Conservation (phyloP, 805 yeast species). For the Torulaspora maleeae region DNA sequence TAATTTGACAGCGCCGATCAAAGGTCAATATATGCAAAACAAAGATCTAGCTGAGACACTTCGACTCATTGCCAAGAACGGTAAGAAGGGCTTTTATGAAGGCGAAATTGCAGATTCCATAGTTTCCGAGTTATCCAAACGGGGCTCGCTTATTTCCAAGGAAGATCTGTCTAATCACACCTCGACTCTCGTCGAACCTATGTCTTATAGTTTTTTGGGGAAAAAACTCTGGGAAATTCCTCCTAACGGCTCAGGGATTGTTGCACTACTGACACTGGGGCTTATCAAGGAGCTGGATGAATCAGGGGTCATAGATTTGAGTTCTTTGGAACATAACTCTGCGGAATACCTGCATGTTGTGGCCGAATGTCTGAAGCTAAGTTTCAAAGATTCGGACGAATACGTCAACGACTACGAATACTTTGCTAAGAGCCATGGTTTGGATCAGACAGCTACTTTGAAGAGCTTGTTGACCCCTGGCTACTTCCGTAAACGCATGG, state of each 20-base stretch:
- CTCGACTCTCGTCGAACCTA: slow-evolving; percentile 63
- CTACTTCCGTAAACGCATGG: slow-evolving; percentile 49
- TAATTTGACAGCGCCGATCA: slow-evolving; percentile 45
- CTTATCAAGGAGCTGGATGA: slow-evolving; percentile 52
- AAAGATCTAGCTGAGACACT: slow-evolving; percentile 49
- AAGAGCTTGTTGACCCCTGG: slow-evolving; percentile 41
- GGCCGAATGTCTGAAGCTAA: slow-evolving; percentile 67
- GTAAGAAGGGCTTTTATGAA: slow-evolving; percentile 63
- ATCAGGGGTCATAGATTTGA: slow-evolving; percentile 42
- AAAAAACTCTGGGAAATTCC: slow-evolving; percentile 73
- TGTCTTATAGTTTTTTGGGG: slow-evolving; percentile 48
- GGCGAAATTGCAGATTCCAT: slow-evolving; percentile 69
- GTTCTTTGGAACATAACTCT: slow-evolving; percentile 54
- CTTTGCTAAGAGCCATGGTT: slow-evolving; percentile 29
- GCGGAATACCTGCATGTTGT: slow-evolving; percentile 62
- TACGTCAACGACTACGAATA: slow-evolving; percentile 60
- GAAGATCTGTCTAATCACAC: slow-evolving; percentile 56
- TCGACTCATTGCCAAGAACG: slow-evolving; percentile 47
- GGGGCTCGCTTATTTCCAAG: slow-evolving; percentile 53
- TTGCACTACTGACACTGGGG: slow-evolving; percentile 68
- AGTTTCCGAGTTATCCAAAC: slow-evolving; percentile 45
- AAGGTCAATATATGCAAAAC: slow-evolving; percentile 57
- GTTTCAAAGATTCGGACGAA: slow-evolving; percentile 71
- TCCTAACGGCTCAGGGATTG: slow-evolving; percentile 78
- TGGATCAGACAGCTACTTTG: slow-evolving; percentile 1